Evolutionary conservation across 192 early-diverging fungal species (phyloP).

Genomic region (Backusella australiensis): DNA sequence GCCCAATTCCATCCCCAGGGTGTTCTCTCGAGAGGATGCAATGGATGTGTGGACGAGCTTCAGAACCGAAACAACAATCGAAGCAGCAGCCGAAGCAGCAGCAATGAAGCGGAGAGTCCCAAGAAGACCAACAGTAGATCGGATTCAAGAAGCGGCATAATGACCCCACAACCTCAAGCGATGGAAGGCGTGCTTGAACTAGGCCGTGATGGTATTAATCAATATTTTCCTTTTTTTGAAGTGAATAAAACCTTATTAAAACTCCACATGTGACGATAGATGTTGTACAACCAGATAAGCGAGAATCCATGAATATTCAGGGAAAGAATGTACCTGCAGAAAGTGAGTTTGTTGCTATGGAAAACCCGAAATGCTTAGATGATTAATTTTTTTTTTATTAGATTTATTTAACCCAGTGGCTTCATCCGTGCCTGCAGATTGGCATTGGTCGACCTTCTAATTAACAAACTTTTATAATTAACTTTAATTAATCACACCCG

Average conservation of each 20-base stretch:
- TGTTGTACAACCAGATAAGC: conserved; percentile 15
- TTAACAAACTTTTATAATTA: conserved; percentile 4
- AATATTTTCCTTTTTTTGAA: neutral
- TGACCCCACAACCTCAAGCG: conserved; percentile 32
- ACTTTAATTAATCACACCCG: neutral
- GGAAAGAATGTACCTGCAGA: conserved; percentile 14
- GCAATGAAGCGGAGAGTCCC: neutral
- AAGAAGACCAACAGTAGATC: neutral
- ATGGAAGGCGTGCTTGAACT: conserved; percentile 33
- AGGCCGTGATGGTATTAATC: conserved; percentile 26
- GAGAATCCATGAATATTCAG: neutral
- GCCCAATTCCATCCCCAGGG: conserved; percentile 31
- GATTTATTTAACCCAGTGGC: conserved; percentile 14
- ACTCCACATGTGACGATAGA: neutral
- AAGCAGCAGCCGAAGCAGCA: neutral
- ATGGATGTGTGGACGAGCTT: conserved; percentile 28
- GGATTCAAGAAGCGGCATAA: conserved; percentile 11
- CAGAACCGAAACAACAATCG: neutral
- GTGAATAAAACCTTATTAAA: neutral
- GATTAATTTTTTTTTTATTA: neutral
- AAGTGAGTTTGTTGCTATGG: conserved; percentile 1
- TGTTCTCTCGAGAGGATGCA: conserved; percentile 31
- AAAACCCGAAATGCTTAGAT: neutral
- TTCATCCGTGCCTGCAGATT: conserved; percentile 24
- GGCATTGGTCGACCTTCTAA: conserved; percentile 37